Percentiles rank a stretch among this genome's conserved stretches.
These are phyloP conservation scores for Penicillium canescens DNA, from an alignment of 495 filamentous ascomycete genomes.

Conservation along the genomic window DNA sequence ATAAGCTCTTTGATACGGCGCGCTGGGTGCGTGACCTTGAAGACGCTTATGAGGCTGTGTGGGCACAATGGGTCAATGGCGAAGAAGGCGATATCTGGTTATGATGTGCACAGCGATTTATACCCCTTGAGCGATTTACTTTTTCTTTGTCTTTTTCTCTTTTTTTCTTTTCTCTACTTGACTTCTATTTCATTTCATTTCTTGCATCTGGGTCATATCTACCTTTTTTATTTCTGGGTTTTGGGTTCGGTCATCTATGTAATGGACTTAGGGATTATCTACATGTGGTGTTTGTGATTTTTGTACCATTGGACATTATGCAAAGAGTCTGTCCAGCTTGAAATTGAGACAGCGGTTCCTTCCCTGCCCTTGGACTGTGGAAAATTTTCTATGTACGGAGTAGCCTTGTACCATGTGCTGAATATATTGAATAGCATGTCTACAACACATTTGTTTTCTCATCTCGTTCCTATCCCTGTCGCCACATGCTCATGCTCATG, in stretches of 20 bases:
- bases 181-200: not conserved
- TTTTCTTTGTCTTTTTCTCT: constrained; percentile 7
- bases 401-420: not conserved
- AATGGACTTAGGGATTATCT: not conserved
- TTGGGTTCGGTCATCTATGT: constrained; percentile 1
- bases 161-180: not conserved
- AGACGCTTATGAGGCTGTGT: constrained; percentile 82
- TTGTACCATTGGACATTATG: constrained; percentile 1
- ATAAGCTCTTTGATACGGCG: constrained; percentile 85
- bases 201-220: not conserved
- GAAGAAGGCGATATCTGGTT: constrained; percentile 89
- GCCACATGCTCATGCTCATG: no score
- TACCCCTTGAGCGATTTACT: constrained; percentile 39
- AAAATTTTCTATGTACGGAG: no score
- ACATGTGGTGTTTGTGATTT: constrained; percentile 2
- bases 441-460: not conserved
- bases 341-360: no score
- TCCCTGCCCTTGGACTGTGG: no score
- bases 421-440: constrained; percentile 3
- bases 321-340: not conserved
- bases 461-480: not conserved
- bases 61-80: constrained; percentile 82
- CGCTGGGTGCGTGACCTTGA: constrained; percentile 94
- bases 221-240: not conserved
- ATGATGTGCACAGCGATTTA: constrained; percentile 43